Evolutionary conservation across 176 grass and related monocot species (phyloP).

Genomic region (Tillandsia fasciculata): DNA sequence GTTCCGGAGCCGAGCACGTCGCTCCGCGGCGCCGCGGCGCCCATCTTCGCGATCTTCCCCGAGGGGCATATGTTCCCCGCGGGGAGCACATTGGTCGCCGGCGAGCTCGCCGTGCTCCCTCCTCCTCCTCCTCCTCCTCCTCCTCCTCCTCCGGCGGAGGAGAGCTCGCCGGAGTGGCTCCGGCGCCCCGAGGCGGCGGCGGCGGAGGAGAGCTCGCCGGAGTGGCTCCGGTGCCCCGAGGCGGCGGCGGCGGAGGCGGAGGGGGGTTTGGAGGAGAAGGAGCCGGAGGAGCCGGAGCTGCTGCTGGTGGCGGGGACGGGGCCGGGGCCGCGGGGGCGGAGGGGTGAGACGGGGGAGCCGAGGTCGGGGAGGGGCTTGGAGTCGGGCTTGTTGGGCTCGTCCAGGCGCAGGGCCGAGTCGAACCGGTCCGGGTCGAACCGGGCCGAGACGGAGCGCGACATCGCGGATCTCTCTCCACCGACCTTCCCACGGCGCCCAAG

Average conservation of each 20-base stretch:
- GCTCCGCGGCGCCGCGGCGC: conserved; percentile 31
- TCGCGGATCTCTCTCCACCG: not conserved
- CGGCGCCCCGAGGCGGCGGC: conserved; percentile 36
- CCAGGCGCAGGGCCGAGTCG: conserved; percentile 31
- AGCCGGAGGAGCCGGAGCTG: conserved; percentile 33
- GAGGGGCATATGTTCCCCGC: conserved; percentile 81
- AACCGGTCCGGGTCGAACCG: conserved; percentile 29
- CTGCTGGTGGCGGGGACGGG: conserved; percentile 25
- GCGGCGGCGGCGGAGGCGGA: conserved; percentile 21
- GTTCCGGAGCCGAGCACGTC: conserved; percentile 84
- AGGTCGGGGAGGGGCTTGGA: conserved; percentile 65
- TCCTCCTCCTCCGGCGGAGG: conserved; percentile 19
- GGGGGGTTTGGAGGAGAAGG: conserved; percentile 16
- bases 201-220: conserved; percentile 21
- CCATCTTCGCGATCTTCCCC: conserved; percentile 39
- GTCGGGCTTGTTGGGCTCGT: conserved; percentile 58
- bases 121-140: conserved; percentile 36
- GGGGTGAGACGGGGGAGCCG: conserved; percentile 69
- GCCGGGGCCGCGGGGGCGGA: conserved; percentile 29
- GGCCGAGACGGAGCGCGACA: conserved; percentile 6
- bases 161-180: conserved; percentile 29
- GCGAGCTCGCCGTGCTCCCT: conserved; percentile 63
- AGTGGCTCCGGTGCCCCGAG: conserved; percentile 35
- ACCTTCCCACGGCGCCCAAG: not conserved
- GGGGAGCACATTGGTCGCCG: conserved; percentile 74